phyloP scores from a whole-genome alignment of 352 stramenopile genomes.

The Saprolegnia parasitica region DNA sequence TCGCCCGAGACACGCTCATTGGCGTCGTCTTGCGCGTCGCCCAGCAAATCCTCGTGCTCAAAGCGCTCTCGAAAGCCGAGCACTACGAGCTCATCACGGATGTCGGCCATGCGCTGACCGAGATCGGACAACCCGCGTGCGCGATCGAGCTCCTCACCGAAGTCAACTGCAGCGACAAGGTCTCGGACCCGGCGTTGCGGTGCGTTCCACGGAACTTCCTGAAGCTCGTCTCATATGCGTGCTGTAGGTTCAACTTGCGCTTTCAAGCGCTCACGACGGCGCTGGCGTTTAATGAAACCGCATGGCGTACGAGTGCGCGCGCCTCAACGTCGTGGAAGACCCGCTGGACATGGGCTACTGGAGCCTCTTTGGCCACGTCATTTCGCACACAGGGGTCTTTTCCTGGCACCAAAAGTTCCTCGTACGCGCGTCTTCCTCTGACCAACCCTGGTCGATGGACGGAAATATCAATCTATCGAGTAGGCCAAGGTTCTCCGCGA shows the following conservation, averaged over 20 bases:
- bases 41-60: slow-evolving; percentile 75
- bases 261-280: slow-evolving; percentile 81
- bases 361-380: slow-evolving; percentile 80
- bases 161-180: slow-evolving; percentile 83
- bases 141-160: slow-evolving; percentile 82
- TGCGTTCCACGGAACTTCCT: slow-evolving; percentile 5
- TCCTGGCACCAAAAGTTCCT: slow-evolving; percentile 87
- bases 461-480: not conserved
- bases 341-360: slow-evolving; percentile 75
- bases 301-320: slow-evolving; percentile 84
- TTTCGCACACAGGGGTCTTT: slow-evolving; percentile 77
- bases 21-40: slow-evolving; percentile 79
- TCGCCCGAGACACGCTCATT: slow-evolving; percentile 75
- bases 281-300: slow-evolving; percentile 81
- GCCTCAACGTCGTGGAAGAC: slow-evolving; percentile 84
- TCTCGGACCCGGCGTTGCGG: slow-evolving; percentile 55
- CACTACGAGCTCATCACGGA: slow-evolving; percentile 80
- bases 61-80: slow-evolving; percentile 59
- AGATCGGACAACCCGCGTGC: slow-evolving; percentile 74
- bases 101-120: slow-evolving; percentile 68
- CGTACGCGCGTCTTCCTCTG: not conserved
- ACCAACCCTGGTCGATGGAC: too few species aligned
- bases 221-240: not conserved
- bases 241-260: slow-evolving; percentile 55
- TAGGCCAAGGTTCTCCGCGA: slow-evolving; percentile 68